A percentile compares a stretch with the other conserved stretches of the same genome.
Conservation (phyloP, 805 yeast genomes). For the Hermanozyma aechmeae region DNA sequence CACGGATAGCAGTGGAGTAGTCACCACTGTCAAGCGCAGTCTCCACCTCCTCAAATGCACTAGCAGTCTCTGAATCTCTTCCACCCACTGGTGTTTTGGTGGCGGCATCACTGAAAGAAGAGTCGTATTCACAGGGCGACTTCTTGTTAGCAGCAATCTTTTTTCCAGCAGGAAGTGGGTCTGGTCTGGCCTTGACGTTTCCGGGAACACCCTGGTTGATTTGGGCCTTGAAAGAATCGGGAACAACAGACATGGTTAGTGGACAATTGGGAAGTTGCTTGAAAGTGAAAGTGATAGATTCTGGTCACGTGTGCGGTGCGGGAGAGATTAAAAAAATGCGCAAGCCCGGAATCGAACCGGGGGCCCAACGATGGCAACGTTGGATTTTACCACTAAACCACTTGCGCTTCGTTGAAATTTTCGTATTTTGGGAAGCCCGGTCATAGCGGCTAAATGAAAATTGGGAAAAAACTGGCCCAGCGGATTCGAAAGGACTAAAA, state of each 20-base stretch:
- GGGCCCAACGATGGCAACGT: too few species aligned
- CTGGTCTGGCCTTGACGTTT: constrained; percentile 3
- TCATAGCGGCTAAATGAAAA: too few species aligned
- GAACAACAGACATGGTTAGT: constrained; percentile 1
- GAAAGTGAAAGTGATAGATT: too few species aligned
- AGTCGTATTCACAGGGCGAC: constrained; percentile 2
- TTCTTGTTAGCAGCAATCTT: constrained; percentile 3
- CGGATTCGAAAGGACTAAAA: too few species aligned
- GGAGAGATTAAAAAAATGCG: too few species aligned
- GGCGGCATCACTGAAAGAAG: constrained; percentile 1
- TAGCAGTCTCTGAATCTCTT: constrained; percentile 2
- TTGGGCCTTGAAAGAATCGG: constrained; percentile 2
- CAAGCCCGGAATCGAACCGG: too few species aligned
- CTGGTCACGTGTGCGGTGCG: too few species aligned
- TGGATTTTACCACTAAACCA: too few species aligned
- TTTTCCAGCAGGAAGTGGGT: constrained; percentile 3
- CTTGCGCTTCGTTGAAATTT: too few species aligned
- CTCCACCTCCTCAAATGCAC: constrained; percentile 2
- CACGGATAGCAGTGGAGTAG: constrained; percentile 2
- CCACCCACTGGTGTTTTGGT: constrained; percentile 2
- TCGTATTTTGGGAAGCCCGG: too few species aligned
- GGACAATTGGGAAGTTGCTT: too few species aligned
- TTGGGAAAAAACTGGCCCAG: too few species aligned
- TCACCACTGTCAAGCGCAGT: constrained; percentile 1
- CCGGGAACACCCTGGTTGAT: constrained; percentile 5